These are phyloP conservation scores for Lyophyllum decastes DNA, from an alignment of 768 basidiomycete genomes.

Conservation along the genomic window DNA sequence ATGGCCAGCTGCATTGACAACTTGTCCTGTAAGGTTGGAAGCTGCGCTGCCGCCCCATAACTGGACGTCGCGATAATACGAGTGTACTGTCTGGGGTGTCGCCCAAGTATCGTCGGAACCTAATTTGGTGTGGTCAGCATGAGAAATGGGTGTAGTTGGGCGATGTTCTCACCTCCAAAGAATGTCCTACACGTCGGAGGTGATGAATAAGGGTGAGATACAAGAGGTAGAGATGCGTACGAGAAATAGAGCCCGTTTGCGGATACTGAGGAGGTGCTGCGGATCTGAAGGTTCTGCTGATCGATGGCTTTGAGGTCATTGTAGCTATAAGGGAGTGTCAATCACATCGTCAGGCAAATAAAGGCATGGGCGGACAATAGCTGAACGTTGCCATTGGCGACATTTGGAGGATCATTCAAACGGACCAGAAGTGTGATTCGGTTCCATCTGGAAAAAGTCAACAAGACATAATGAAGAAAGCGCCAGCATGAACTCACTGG, in stretches of 20 bases:
- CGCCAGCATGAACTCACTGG: conserved; percentile 45
- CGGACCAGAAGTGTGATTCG: conserved; percentile 74
- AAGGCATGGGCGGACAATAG: conserved; percentile 54
- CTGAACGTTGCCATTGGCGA: conserved; percentile 74
- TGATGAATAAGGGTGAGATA: conserved; percentile 2
- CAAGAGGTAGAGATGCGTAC: conserved; percentile 36
- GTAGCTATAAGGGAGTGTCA: conserved; percentile 44
- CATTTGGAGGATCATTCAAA: conserved; percentile 65
- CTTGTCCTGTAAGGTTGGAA: conserved; percentile 45
- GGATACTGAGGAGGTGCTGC: conserved; percentile 49
- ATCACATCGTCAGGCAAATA: neutral
- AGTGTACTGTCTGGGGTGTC: conserved; percentile 63
- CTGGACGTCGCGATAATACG: conserved; percentile 76
- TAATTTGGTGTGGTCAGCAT: conserved; percentile 24
- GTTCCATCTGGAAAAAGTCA: conserved; percentile 54
- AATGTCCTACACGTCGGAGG: conserved; percentile 58
- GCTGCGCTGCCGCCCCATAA: conserved; percentile 58
- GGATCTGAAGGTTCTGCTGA: conserved; percentile 64
- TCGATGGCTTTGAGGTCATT: conserved; percentile 66
- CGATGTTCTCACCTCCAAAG: conserved; percentile 61
- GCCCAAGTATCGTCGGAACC: conserved; percentile 74
- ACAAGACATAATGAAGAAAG: conserved; percentile 1
- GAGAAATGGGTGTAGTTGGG: neutral
- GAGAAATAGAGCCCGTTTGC: conserved; percentile 81
- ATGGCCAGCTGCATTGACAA: conserved; percentile 26